Percentiles rank a stretch among this genome's conserved stretches.
These are phyloP conservation scores for Linum lewisii DNA, from an alignment of 345 rosid species.

Conservation along the genomic window DNA sequence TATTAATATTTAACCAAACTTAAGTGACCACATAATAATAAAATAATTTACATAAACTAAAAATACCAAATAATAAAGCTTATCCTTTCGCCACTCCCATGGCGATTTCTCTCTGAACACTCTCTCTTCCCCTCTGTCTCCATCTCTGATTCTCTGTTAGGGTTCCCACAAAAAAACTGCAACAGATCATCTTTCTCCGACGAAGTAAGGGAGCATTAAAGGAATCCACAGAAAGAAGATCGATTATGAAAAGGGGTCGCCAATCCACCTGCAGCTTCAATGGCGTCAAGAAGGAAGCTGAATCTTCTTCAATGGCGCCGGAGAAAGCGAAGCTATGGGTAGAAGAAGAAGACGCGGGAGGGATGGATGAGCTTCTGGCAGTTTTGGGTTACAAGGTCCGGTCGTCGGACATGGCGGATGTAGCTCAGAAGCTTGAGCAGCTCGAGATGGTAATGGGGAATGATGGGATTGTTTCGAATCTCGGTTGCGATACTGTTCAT, in stretches of 20 bases:
- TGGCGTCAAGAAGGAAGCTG: not conserved
- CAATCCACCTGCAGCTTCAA: not conserved
- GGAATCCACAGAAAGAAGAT: too few species aligned
- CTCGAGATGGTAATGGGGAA: conserved; percentile 58
- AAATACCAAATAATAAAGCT: not conserved
- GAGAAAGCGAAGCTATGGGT: conserved; percentile 41
- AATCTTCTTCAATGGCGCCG: too few species aligned
- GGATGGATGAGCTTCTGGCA: conserved; percentile 67
- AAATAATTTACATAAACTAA: too few species aligned
- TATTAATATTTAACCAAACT: too few species aligned
- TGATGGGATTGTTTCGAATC: conserved; percentile 46
- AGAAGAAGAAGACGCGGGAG: conserved; percentile 24
- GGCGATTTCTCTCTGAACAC: not conserved
- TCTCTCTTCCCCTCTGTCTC: not conserved
- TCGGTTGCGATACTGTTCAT: conserved; percentile 61
- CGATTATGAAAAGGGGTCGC: not conserved
- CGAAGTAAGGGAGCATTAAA: too few species aligned
- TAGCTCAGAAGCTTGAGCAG: conserved; percentile 73
- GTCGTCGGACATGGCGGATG: conserved; percentile 78
- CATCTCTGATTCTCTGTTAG: not conserved
- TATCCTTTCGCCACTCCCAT: not conserved
- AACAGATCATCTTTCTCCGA: too few species aligned
- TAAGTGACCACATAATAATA: not conserved
- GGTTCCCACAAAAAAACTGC: too few species aligned
- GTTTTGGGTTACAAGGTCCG: conserved; percentile 64